These are phyloP conservation scores for Osmanthus fragrans DNA, from an alignment of 257 asterid genomes.

Conservation along the genomic window DNA sequence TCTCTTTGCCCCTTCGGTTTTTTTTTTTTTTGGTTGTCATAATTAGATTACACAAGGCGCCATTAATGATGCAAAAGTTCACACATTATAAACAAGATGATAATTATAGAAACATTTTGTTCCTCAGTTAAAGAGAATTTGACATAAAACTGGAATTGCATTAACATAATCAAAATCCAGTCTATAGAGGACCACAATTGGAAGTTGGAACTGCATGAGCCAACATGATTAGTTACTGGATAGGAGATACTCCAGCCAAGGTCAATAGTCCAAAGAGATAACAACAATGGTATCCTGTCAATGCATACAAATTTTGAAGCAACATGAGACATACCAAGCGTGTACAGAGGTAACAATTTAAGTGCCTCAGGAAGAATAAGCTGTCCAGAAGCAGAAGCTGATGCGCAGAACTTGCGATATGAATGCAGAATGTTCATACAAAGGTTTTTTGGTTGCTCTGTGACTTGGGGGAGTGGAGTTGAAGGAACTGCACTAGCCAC, in stretches of 20 bases:
- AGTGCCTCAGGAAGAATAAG: conserved; percentile 98
- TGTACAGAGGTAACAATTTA: conserved; percentile 87
- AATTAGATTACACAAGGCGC: not conserved
- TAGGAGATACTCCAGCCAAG: conserved; percentile 11
- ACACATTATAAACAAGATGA: not conserved
- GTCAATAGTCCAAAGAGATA: not conserved
- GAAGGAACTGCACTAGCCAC: conserved; percentile 88
- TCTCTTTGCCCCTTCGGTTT: not conserved
- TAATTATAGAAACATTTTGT: not conserved
- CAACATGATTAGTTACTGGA: conserved; percentile 4
- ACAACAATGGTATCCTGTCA: not conserved
- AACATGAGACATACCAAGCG: conserved; percentile 67
- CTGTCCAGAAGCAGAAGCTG: conserved; percentile 94
- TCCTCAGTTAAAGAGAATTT: conserved; percentile 15
- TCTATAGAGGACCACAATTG: not conserved
- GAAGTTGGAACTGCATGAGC: not conserved
- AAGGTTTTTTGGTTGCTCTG: conserved; percentile 80
- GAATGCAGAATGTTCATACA: conserved; percentile 88
- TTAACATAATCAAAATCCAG: not conserved
- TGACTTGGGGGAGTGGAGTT: conserved; percentile 71
- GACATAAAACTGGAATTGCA: not conserved
- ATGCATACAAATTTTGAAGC: conserved; percentile 9
- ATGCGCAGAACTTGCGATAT: conserved; percentile 91
- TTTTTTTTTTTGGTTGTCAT: not conserved
- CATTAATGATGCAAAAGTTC: not conserved